Base-by-base conservation (phyloP, 176 grass and related monocot genomes). In the Juncus effusus region DNA sequence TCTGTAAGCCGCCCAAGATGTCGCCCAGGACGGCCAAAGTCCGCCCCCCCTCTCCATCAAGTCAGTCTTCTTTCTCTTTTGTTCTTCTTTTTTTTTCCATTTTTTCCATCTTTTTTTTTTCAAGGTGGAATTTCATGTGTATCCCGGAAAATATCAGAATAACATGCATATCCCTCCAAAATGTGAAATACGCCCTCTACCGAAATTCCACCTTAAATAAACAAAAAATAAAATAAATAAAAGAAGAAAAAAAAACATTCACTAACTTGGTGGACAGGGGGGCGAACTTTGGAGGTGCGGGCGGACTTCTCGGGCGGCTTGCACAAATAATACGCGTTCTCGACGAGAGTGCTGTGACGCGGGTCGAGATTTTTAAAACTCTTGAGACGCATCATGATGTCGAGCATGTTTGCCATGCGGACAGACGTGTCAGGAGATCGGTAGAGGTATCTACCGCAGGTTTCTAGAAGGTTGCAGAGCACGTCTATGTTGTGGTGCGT, bases 401-500 rank as follows among this genome's bases (percentile, higher is more conserved):
- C 95, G 51, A 99, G 64, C 95, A 99, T 90, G 69, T 93, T 99
- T 42, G 85, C 78, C 95, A 94, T 99, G 37, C 95, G 85, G 67
- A 93, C 80, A 10, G 95, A 89, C 62, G 95, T 94, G 83, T 99
- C 95, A 63, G 95, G 95, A 66, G 89, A 90, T 40, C 94, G 94
- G 73, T 99, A 99, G 57, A 99, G 77, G 79, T 89, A 99, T 0
- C 94, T 86, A 2, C 94, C 94, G 19, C 94, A 99, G 40, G 85
- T 93, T 76, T 99, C 94, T 0, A 99, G 89, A 83, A 99, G 89
- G 70, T 89, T 99, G 83, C 94, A 99, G 44, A 85, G 85, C 52
- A 99, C 94, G 82, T 99, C 94, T 57, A 99, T 99, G 70, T 99
- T 99, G 77, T 99, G 94, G 80, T 99, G 94, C 70, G 85, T 99